phyloP scores from a whole-genome alignment of 768 basidiomycete genomes.

The Russula emetica region DNA sequence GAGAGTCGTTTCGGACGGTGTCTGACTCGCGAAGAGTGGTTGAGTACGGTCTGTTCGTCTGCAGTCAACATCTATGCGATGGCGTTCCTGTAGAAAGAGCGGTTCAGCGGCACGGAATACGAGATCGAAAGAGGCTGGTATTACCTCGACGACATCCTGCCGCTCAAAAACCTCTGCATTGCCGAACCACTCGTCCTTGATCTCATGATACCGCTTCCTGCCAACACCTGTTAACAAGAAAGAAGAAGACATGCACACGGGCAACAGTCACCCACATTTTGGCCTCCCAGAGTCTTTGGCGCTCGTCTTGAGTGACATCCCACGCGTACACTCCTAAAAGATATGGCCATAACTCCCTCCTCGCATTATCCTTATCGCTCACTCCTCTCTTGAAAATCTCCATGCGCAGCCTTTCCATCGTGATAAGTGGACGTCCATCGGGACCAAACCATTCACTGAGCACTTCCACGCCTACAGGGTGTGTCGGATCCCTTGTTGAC shows the following conservation, averaged over 20 bases:
- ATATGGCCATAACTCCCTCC: constrained; percentile 87
- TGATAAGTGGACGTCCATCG: constrained; percentile 63
- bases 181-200: constrained; percentile 81
- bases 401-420: constrained; percentile 63
- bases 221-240: constrained; percentile 9
- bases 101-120: constrained; percentile 1
- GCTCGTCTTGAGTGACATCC: constrained; percentile 61
- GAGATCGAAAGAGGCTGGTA: constrained; percentile 32
- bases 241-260: neutral
- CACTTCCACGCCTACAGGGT: constrained; percentile 67
- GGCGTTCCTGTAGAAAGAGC: constrained; percentile 60
- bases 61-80: constrained; percentile 95
- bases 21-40: constrained; percentile 63
- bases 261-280: constrained; percentile 47
- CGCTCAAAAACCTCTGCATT: constrained; percentile 77
- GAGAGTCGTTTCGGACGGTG: constrained; percentile 41
- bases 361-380: constrained; percentile 45
- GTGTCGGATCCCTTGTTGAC: constrained; percentile 71
- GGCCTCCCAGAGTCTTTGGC: constrained; percentile 55
- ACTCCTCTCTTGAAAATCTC: constrained; percentile 80
- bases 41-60: constrained; percentile 94
- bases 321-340: constrained; percentile 81
- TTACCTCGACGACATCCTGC: constrained; percentile 75
- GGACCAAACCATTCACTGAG: constrained; percentile 79
- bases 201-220: constrained; percentile 63